These are phyloP conservation scores for Lyophyllum shimeji DNA, from an alignment of 768 basidiomycete genomes.

Conservation along the genomic window DNA sequence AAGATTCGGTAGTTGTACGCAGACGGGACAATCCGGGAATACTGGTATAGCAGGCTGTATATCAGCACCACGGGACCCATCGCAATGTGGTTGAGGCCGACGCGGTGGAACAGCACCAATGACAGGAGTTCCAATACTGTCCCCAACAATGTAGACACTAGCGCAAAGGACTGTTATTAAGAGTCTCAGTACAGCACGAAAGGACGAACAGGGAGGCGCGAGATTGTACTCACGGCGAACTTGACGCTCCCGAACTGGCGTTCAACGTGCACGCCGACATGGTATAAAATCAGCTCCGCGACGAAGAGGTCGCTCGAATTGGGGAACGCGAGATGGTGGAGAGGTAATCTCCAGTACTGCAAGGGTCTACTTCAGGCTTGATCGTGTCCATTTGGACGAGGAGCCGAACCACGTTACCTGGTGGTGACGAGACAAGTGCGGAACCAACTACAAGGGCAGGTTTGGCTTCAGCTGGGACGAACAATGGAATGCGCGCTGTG, in stretches of 20 bases:
- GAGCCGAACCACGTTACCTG: constrained; percentile 53
- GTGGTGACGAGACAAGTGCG: constrained; percentile 87
- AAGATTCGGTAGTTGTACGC: constrained; percentile 78
- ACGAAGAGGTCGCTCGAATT: constrained; percentile 88
- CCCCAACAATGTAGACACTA: constrained; percentile 64
- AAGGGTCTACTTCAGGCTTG: constrained; percentile 32
- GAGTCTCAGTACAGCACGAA: constrained; percentile 8
- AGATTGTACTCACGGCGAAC: constrained; percentile 68
- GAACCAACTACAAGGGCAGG: constrained; percentile 57
- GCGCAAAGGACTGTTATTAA: constrained; percentile 65
- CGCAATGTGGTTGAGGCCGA: constrained; percentile 73
- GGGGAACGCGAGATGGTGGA: constrained; percentile 74
- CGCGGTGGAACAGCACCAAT: constrained; percentile 61
- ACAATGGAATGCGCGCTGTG: constrained; percentile 4
- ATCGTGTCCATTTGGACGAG: constrained; percentile 12
- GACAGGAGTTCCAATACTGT: constrained; percentile 67
- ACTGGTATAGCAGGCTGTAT: constrained; percentile 84
- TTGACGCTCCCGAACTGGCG: constrained; percentile 86
- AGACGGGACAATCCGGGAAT: constrained; percentile 73
- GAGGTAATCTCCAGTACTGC: constrained; percentile 84
- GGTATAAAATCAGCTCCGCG: constrained; percentile 71
- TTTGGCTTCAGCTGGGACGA: constrained; percentile 13
- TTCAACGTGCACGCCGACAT: constrained; percentile 70
- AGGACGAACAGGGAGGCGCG: neutral
- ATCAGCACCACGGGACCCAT: constrained; percentile 74